Conservation (phyloP, 108 stramenopile species). For the Nitzschia sp. region DNA sequence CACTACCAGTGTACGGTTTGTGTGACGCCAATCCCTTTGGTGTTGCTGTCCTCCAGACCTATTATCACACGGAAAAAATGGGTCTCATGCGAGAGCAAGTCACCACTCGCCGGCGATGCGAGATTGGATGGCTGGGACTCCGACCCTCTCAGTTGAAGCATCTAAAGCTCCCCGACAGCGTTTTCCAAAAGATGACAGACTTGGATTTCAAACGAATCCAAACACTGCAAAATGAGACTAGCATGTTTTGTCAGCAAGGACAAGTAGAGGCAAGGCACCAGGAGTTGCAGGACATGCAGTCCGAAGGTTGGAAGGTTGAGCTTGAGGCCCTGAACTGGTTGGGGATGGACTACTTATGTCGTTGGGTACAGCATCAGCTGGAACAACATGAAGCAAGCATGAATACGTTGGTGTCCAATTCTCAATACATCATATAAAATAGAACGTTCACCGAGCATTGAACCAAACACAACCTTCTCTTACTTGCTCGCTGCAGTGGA, state of each 20-base stretch:
- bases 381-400: conserved; percentile 9
- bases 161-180: conserved; percentile 66
- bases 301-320: conserved; percentile 70
- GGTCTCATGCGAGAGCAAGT: background rate
- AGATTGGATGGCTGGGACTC: conserved; percentile 76
- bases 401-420: background rate
- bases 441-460: too few species aligned
- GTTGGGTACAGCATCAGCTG: conserved; percentile 22
- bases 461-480: background rate
- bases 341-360: conserved; percentile 43
- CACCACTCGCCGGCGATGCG: background rate
- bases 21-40: conserved; percentile 87
- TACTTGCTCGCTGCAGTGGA: background rate
- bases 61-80: conserved; percentile 38
- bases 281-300: conserved; percentile 54
- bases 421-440: background rate
- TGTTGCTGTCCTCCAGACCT: conserved; percentile 66
- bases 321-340: conserved; percentile 82
- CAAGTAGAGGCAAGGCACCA: conserved; percentile 18
- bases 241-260: conserved; percentile 23
- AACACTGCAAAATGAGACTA: conserved; percentile 29
- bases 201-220: conserved; percentile 59
- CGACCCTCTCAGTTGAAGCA: conserved; percentile 54
- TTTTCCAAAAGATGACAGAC: conserved; percentile 68
- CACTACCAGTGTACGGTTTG: conserved; percentile 72